These are phyloP conservation scores for Psidium friedrichsthalianum DNA, from an alignment of 345 rosid species.

Conservation along the genomic window DNA sequence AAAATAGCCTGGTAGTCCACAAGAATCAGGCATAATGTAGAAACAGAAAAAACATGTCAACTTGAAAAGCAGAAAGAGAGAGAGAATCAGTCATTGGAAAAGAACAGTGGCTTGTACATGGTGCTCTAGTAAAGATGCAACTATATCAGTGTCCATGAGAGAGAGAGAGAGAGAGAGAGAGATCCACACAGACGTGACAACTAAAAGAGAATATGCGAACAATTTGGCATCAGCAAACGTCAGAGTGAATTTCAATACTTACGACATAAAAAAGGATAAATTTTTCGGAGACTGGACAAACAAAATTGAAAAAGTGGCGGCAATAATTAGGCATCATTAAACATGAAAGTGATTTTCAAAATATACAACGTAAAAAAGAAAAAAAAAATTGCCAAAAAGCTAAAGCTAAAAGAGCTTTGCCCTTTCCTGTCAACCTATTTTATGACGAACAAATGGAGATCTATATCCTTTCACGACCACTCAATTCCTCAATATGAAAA, in stretches of 20 bases:
- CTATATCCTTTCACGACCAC: not conserved
- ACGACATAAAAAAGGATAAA: not conserved
- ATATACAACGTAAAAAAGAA: not conserved
- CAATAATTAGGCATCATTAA: not conserved
- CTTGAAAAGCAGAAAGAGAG: not conserved
- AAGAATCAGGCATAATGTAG: not conserved
- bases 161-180: not conserved
- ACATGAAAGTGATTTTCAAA: not conserved
- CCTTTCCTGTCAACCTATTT: not conserved
- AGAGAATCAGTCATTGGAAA: not conserved
- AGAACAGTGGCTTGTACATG: not conserved
- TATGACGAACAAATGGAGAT: not conserved
- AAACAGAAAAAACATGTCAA: not conserved
- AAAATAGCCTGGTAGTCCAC: not conserved
- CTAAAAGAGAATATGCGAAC: not conserved
- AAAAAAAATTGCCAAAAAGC: not conserved
- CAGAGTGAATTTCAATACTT: not conserved
- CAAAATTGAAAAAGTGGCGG: not conserved
- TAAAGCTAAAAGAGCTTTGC: not conserved
- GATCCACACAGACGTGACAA: not conserved
- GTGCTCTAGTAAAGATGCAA: not conserved
- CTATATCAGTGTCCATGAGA: not conserved
- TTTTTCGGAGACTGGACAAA: not conserved
- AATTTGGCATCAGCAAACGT: not conserved
- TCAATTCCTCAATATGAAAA: not conserved